Percentiles rank a stretch among this genome's conserved stretches.
These are phyloP conservation scores for Microsporum audouinii DNA, from an alignment of 2,329 filamentous ascomycete species.

Conservation along the genomic window DNA sequence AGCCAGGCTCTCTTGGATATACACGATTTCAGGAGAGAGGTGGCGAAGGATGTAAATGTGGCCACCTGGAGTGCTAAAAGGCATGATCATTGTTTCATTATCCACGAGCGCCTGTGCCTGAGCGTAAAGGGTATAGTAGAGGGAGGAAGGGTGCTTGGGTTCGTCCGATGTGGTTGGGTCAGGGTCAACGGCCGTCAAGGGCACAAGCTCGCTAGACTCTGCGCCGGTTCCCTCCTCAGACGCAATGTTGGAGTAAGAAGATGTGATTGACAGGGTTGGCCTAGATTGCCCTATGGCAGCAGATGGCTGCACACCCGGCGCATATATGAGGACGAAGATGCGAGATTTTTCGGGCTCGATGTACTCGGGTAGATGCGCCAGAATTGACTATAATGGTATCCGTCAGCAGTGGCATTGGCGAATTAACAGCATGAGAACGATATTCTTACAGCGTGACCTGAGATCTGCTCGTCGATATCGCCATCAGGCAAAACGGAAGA, in stretches of 20 bases:
- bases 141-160: slow-evolving; percentile 41
- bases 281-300: slow-evolving; percentile 27
- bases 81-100: slow-evolving; percentile 74
- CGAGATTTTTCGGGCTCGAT: slow-evolving; percentile 62
- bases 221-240: slow-evolving; percentile 49
- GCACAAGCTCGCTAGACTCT: slow-evolving; percentile 41
- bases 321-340: slow-evolving; percentile 82
- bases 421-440: background rate
- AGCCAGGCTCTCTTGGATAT: slow-evolving; percentile 73
- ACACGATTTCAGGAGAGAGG: slow-evolving; percentile 72
- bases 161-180: slow-evolving; percentile 32
- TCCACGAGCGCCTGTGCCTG: slow-evolving; percentile 72
- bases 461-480: slow-evolving; percentile 44
- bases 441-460: slow-evolving; percentile 68
- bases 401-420: background rate
- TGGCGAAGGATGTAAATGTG: slow-evolving; percentile 80
- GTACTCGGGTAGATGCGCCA: slow-evolving; percentile 74
- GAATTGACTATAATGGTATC: slow-evolving; percentile 51
- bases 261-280: slow-evolving; percentile 54
- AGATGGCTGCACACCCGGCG: slow-evolving; percentile 62
- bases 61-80: slow-evolving; percentile 72
- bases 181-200: slow-evolving; percentile 39
- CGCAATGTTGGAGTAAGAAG: slow-evolving; percentile 79
- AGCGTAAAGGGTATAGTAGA: slow-evolving; percentile 68
- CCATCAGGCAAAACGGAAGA: slow-evolving; percentile 58